Evolutionary conservation across 1,284 basidiomycete species (phyloP).

Genomic region (Sphaerobolus stellatus): DNA sequence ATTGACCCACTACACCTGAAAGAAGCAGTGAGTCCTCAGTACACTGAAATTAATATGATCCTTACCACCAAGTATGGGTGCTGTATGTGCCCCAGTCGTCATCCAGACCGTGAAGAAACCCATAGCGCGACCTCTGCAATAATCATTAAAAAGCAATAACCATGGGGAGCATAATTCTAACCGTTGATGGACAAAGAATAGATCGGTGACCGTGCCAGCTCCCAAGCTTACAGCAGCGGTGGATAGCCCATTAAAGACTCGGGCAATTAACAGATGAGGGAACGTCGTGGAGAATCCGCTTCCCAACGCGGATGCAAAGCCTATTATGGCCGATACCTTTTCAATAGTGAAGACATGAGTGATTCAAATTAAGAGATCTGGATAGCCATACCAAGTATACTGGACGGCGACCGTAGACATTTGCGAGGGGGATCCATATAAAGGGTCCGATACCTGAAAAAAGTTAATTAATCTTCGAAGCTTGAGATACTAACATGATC

Average conservation of each 20-base stretch:
- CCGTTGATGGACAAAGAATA: slow-evolving; percentile 10
- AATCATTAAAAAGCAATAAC: neutral
- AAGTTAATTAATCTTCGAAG: neutral
- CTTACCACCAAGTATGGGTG: slow-evolving; percentile 10
- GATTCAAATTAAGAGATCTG: neutral
- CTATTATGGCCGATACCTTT: neutral
- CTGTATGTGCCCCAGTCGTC: slow-evolving; percentile 9
- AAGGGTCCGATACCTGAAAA: slow-evolving; percentile 6
- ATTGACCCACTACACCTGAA: slow-evolving; percentile 9
- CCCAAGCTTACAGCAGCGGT: slow-evolving; percentile 6
- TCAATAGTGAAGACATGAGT: neutral
- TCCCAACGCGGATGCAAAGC: slow-evolving; percentile 7
- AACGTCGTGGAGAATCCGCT: slow-evolving; percentile 6
- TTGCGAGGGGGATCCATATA: slow-evolving; percentile 9
- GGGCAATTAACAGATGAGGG: slow-evolving; percentile 6
- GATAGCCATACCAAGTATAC: slow-evolving; percentile 2
- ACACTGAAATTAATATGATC: neutral
- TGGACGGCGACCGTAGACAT: slow-evolving; percentile 8
- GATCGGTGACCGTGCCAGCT: slow-evolving; percentile 7
- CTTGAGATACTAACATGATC: too few relatives aligned
- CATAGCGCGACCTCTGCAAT: slow-evolving; percentile 8
- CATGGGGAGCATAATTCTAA: neutral
- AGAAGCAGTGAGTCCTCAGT: too few relatives aligned
- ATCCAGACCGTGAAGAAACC: slow-evolving; percentile 6
- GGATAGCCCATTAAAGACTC: slow-evolving; percentile 9